Conservation (phyloP, 2,329 filamentous ascomycete genomes). For the Talaromyces islandicus region DNA sequence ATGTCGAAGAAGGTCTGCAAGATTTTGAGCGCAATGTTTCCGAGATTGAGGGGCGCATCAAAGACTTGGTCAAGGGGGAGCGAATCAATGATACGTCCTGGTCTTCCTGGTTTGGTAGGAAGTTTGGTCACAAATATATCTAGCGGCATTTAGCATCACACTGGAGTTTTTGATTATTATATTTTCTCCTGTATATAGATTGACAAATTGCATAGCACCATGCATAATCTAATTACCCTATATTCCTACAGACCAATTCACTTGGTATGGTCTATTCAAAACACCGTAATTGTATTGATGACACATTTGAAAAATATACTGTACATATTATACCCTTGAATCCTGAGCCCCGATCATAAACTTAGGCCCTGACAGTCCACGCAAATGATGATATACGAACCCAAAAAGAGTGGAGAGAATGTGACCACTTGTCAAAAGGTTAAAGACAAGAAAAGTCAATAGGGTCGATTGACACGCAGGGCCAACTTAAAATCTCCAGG, state of each 20-base stretch:
- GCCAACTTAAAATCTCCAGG: neutral
- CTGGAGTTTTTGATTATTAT: neutral
- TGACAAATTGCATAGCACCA: neutral
- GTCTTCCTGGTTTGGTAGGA: slow-evolving; percentile 50
- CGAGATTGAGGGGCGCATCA: slow-evolving; percentile 61
- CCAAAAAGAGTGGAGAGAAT: slow-evolving; percentile 11
- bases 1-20: slow-evolving; percentile 75
- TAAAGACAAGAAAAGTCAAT: neutral
- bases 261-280: neutral
- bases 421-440: neutral
- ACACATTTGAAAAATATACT: neutral
- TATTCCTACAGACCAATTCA: no score
- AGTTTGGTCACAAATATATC: slow-evolving; percentile 16
- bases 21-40: slow-evolving; percentile 75
- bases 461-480: neutral
- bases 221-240: neutral
- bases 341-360: neutral
- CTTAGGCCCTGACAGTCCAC: neutral
- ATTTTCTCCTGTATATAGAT: neutral
- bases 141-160: slow-evolving; percentile 1
- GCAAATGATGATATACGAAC: slow-evolving; percentile 5
- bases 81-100: slow-evolving; percentile 58
- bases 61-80: slow-evolving; percentile 57
- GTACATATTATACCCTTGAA: neutral
- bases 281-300: neutral